Percentiles rank a stretch among this genome's conserved stretches.
Conservation (phyloP, 2,329 filamentous ascomycete genomes). For the Parafenestella ontariensis region DNA sequence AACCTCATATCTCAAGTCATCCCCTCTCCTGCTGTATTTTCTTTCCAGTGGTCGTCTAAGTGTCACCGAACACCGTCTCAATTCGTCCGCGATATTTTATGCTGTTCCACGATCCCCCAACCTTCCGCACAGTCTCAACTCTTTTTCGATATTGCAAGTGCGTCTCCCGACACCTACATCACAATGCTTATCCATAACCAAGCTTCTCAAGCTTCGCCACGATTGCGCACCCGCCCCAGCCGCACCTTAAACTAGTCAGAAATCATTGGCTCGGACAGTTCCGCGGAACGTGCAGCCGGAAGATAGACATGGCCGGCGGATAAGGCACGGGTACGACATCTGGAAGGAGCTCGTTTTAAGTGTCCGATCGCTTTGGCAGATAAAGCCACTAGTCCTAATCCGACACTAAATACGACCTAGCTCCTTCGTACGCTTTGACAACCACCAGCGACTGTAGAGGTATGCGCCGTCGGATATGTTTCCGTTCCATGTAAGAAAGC, state of each 20-base stretch:
- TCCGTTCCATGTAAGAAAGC: neutral
- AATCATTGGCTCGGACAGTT: neutral
- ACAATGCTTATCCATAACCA: neutral
- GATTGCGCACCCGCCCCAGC: neutral
- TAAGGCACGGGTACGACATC: neutral
- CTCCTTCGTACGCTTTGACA: too few species aligned
- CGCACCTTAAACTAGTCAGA: neutral
- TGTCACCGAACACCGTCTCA: neutral
- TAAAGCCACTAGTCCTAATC: too few species aligned
- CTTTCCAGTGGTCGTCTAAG: neutral
- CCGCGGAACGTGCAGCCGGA: neutral
- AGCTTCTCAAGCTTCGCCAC: neutral
- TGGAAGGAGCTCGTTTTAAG: too few species aligned
- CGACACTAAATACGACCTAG: too few species aligned
- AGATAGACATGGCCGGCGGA: neutral
- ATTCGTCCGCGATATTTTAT: neutral
- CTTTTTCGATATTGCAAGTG: neutral
- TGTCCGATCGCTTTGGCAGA: too few species aligned
- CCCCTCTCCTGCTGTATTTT: neutral
- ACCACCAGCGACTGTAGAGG: too few species aligned
- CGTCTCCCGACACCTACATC: neutral
- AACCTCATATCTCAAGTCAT: neutral
- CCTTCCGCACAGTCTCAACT: neutral
- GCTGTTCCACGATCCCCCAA: neutral
- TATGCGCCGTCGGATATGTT: conserved; percentile 3